A percentile compares a stretch with the other conserved stretches of the same genome.
These are phyloP conservation scores for Aspergillus nanangensis DNA, from an alignment of 495 filamentous ascomycete genomes.

Conservation along the genomic window DNA sequence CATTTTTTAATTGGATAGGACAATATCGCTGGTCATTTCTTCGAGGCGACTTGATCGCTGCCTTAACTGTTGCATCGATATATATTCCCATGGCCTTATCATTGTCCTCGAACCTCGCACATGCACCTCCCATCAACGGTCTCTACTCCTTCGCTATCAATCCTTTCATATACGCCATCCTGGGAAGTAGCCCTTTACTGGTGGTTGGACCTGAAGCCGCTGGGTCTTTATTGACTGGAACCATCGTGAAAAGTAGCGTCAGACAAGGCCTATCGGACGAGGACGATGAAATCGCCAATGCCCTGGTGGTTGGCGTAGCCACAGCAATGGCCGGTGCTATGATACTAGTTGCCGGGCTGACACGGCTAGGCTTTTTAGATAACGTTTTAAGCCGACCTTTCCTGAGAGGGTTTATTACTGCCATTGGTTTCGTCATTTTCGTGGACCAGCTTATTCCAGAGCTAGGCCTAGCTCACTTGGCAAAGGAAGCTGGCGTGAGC, in stretches of 20 bases:
- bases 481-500: constrained; percentile 52
- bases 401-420: constrained; percentile 90
- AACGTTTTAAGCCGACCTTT: constrained; percentile 92
- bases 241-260: constrained; percentile 75
- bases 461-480: constrained; percentile 65
- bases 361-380: constrained; percentile 88
- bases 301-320: constrained; percentile 82
- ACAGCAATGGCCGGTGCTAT: constrained; percentile 82
- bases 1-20: constrained; percentile 79
- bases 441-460: constrained; percentile 94
- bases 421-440: constrained; percentile 92
- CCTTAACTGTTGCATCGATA: constrained; percentile 89
- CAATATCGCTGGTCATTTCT: constrained; percentile 81
- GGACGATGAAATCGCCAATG: constrained; percentile 63
- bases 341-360: constrained; percentile 78
- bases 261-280: constrained; percentile 65
- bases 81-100: constrained; percentile 98
- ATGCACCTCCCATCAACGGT: constrained; percentile 92
- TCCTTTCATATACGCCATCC: constrained; percentile 81
- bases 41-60: constrained; percentile 79
- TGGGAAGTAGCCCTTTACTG: constrained; percentile 88
- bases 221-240: constrained; percentile 83
- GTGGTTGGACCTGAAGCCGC: constrained; percentile 95
- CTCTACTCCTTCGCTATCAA: constrained; percentile 92
- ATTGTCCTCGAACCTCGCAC: constrained; percentile 86